These are phyloP conservation scores for Luffa aegyptiaca DNA, from an alignment of 306 rosid genomes.

Conservation along the genomic window DNA sequence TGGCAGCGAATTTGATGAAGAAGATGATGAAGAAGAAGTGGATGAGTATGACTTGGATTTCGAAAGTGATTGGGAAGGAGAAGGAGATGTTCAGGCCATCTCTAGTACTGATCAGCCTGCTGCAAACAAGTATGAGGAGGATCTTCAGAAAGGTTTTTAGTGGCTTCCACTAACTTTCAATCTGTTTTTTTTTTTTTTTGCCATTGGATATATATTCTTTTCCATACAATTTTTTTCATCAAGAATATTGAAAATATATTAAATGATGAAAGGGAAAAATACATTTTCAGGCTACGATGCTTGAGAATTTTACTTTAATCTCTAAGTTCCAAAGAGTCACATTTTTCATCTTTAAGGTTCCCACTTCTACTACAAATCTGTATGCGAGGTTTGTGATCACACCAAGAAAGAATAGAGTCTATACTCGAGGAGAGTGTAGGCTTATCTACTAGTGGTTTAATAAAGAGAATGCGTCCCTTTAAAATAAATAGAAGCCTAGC, in stretches of 20 bases:
- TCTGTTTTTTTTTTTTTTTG: neutral
- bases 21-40: constrained; percentile 32
- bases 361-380: neutral
- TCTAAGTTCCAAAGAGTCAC: neutral
- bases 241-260: neutral
- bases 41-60: constrained; percentile 43
- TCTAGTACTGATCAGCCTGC: constrained; percentile 22
- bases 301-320: neutral
- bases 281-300: neutral
- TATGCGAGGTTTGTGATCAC: neutral
- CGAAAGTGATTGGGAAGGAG: constrained; percentile 50
- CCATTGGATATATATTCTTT: neutral
- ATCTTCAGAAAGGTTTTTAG: constrained; percentile 44
- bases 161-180: constrained; percentile 5
- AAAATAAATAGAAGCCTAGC: neutral
- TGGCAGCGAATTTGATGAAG: constrained; percentile 47
- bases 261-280: neutral
- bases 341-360: neutral
- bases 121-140: constrained; percentile 33
- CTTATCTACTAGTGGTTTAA: neutral
- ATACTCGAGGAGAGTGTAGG: neutral
- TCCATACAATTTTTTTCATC: neutral
- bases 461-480: neutral
- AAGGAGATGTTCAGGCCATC: constrained; percentile 22
- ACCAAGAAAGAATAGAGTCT: neutral